These are phyloP conservation scores for Penicillium sp. DNA, from an alignment of 2,329 filamentous ascomycete genomes.

Conservation along the genomic window DNA sequence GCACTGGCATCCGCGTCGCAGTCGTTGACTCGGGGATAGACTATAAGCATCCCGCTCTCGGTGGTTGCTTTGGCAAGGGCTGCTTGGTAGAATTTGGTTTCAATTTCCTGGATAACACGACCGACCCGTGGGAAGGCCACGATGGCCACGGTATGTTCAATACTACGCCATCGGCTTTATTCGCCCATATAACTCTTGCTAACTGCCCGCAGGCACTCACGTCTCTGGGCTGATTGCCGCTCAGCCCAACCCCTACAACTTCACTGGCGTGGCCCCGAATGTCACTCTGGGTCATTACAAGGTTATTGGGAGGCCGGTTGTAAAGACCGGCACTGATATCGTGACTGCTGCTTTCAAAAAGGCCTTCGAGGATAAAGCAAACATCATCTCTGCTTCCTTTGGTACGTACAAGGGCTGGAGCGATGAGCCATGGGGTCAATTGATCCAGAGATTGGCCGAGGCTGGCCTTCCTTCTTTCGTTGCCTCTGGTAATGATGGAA, in stretches of 20 bases:
- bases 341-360: slow-evolving; percentile 61
- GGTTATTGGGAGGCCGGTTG: slow-evolving; percentile 47
- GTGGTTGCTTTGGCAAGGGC: background rate
- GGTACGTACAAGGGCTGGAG: slow-evolving; percentile 37
- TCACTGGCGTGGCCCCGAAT: slow-evolving; percentile 59
- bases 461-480: slow-evolving; percentile 10
- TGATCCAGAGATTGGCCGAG: slow-evolving; percentile 6
- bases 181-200: background rate
- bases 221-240: slow-evolving; percentile 65
- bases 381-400: slow-evolving; percentile 43
- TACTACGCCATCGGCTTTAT: too few relatives aligned
- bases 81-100: background rate
- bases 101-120: background rate
- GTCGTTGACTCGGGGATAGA: background rate
- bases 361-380: slow-evolving; percentile 59
- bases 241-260: slow-evolving; percentile 55
- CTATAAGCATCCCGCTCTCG: background rate
- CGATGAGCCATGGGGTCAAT: slow-evolving; percentile 22
- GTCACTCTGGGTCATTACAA: slow-evolving; percentile 60
- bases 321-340: slow-evolving; percentile 49
- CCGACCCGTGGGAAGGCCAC: background rate
- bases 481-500: slow-evolving; percentile 12
- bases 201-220: slow-evolving; percentile 55
- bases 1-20: background rate
- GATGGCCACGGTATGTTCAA: background rate